Evolutionary conservation across 192 early-diverging fungal genomes (phyloP).

Genomic region (Coemansia asiatica): DNA sequence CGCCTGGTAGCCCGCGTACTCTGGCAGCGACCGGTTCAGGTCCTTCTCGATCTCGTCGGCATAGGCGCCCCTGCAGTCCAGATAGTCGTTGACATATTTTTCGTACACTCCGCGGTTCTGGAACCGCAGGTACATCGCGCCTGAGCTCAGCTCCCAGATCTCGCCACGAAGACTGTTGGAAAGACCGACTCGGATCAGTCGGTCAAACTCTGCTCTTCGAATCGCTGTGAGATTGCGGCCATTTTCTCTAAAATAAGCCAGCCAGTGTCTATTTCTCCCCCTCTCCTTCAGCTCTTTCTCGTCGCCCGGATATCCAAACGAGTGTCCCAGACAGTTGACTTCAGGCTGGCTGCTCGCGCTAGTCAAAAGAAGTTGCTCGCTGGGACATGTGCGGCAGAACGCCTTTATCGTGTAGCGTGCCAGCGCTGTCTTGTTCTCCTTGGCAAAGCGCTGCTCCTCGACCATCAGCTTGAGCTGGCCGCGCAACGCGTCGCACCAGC

Average conservation of each 20-base stretch:
- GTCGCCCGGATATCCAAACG: constrained; percentile 54
- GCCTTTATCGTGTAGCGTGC: constrained; percentile 50
- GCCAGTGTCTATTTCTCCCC: constrained; percentile 41
- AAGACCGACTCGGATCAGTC: constrained; percentile 86
- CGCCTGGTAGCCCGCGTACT: constrained; percentile 89
- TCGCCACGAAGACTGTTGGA: constrained; percentile 87
- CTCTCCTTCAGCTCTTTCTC: constrained; percentile 37
- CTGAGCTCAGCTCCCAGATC: constrained; percentile 90
- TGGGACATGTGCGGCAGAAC: constrained; percentile 65
- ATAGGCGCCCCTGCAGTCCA: constrained; percentile 71
- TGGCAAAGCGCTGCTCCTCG: constrained; percentile 72
- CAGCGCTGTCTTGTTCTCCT: constrained; percentile 28
- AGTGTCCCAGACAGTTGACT: constrained; percentile 43
- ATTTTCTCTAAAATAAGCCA: constrained; percentile 59
- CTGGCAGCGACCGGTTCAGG: constrained; percentile 88
- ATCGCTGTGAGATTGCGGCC: constrained; percentile 88
- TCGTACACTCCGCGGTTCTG: constrained; percentile 82
- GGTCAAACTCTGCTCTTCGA: constrained; percentile 77
- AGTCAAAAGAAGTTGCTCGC: constrained; percentile 60
- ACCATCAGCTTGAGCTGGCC: constrained; percentile 75
- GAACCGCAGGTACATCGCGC: constrained; percentile 83
- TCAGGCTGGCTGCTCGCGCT: constrained; percentile 5
- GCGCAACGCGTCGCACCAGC: constrained; percentile 78
- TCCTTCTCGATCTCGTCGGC: constrained; percentile 97
- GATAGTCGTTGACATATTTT: constrained; percentile 59